These are phyloP conservation scores for Wickerhamiella slavikovae DNA, from an alignment of 805 yeast species.

Conservation along the genomic window DNA sequence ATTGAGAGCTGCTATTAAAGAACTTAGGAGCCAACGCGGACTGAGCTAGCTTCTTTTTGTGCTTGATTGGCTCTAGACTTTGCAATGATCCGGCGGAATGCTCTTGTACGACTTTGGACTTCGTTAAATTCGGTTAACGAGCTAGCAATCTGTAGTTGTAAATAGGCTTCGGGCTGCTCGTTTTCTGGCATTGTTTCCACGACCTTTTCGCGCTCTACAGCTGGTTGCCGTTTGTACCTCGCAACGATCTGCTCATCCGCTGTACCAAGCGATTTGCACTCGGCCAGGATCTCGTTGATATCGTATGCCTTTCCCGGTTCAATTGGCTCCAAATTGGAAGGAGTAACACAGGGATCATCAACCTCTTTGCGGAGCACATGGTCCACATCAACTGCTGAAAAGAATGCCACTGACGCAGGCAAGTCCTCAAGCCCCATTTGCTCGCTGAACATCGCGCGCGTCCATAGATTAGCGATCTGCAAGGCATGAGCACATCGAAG, in stretches of 20 bases:
- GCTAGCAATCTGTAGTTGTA: too few species aligned
- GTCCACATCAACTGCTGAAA: slow-evolving; percentile 85
- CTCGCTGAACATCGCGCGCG: slow-evolving; percentile 85
- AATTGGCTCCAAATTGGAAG: slow-evolving; percentile 54
- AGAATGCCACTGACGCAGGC: slow-evolving; percentile 91
- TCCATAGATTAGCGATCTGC: slow-evolving; percentile 87
- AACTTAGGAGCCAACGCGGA: too few species aligned
- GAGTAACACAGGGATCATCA: slow-evolving; percentile 76
- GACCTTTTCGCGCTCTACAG: too few species aligned
- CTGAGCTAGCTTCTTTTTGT: too few species aligned
- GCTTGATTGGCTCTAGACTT: too few species aligned
- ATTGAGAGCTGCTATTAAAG: too few species aligned
- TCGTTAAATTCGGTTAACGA: too few species aligned
- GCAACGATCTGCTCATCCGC: not conserved
- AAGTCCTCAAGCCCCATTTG: slow-evolving; percentile 74
- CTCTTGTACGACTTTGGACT: too few species aligned
- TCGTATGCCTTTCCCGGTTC: slow-evolving; percentile 63
- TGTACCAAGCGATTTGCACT: slow-evolving; percentile 9
- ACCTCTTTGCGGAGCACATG: slow-evolving; percentile 80
- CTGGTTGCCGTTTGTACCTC: slow-evolving; percentile 1
- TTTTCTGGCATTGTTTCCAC: too few species aligned
- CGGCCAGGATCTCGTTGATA: slow-evolving; percentile 29
- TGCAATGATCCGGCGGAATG: too few species aligned
- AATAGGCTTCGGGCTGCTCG: too few species aligned
- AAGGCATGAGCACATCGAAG: slow-evolving; percentile 63